Evolutionary conservation across 306 rosid species (phyloP).

Genomic region (Rosa persica): DNA sequence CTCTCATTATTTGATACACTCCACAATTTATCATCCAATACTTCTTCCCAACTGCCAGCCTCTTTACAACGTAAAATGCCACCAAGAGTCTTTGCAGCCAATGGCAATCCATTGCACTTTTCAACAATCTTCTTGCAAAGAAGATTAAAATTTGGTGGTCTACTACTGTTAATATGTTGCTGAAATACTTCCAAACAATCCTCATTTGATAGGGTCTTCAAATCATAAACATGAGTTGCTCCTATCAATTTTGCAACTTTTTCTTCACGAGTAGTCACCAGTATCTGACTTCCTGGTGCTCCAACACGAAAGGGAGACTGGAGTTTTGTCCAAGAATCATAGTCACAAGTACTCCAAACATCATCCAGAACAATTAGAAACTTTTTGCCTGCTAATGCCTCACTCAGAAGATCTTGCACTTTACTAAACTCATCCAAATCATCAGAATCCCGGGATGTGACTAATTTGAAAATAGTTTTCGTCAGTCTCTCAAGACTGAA

Average conservation of each 20-base stretch:
- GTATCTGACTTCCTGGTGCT: slow-evolving; percentile 22
- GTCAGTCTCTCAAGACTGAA: neutral
- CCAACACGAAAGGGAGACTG: slow-evolving; percentile 18
- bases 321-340: slow-evolving; percentile 14
- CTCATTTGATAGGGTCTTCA: neutral
- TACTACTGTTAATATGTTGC: neutral
- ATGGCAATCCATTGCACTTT: slow-evolving; percentile 31
- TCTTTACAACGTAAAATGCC: slow-evolving; percentile 22
- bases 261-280: slow-evolving; percentile 28
- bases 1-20: neutral
- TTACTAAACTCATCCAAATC: neutral
- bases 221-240: neutral
- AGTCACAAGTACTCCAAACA: slow-evolving; percentile 28
- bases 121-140: slow-evolving; percentile 19
- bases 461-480: neutral
- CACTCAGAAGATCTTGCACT: slow-evolving; percentile 10
- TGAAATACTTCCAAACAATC: slow-evolving; percentile 28
- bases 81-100: slow-evolving; percentile 34
- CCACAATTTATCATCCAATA: slow-evolving; percentile 27
- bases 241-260: slow-evolving; percentile 22
- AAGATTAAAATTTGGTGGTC: neutral
- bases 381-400: neutral
- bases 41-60: slow-evolving; percentile 15
- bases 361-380: slow-evolving; percentile 32
- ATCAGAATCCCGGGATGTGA: neutral